Percentiles rank a stretch among this genome's conserved stretches.
phyloP scores from a whole-genome alignment of 1,284 basidiomycete genomes.

The Sporisorium iseilematis-ciliati region DNA sequence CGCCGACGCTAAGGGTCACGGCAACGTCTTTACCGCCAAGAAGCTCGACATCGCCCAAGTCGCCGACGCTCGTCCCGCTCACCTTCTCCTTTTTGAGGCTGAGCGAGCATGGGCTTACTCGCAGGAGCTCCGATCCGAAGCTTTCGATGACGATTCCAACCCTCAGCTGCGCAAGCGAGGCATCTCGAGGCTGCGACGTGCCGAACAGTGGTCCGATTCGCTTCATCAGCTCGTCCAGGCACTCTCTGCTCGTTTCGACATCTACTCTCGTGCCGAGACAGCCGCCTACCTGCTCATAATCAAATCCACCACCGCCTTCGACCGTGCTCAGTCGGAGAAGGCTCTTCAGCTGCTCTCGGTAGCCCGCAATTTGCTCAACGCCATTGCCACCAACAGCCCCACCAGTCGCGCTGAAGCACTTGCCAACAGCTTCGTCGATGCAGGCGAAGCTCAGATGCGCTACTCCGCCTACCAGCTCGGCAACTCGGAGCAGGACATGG shows the following conservation, averaged over 20 bases:
- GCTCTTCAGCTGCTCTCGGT: constrained; percentile 82
- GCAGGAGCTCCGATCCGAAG: constrained; percentile 79
- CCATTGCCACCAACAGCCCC: constrained; percentile 77
- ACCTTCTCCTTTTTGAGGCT: constrained; percentile 86
- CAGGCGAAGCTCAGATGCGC: constrained; percentile 88
- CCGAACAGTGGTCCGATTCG: constrained; percentile 84
- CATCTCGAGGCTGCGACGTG: constrained; percentile 83
- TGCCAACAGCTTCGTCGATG: constrained; percentile 84
- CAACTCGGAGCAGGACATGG: constrained; percentile 79
- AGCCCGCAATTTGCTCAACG: constrained; percentile 81
- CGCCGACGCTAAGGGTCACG: constrained; percentile 75
- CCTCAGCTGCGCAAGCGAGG: constrained; percentile 79
- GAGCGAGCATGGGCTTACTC: constrained; percentile 93
- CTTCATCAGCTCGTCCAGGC: constrained; percentile 81
- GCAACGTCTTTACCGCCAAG: constrained; percentile 79
- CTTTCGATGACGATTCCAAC: constrained; percentile 74
- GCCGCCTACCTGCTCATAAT: constrained; percentile 78
- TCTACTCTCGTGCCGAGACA: constrained; percentile 55
- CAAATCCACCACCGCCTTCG: constrained; percentile 71
- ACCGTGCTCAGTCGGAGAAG: constrained; percentile 77
- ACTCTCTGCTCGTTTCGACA: constrained; percentile 70
- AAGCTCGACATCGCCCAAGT: constrained; percentile 56
- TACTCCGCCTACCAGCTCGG: constrained; percentile 88
- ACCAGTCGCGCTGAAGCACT: constrained; percentile 91
- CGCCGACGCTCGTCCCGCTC: constrained; percentile 45